Evolutionary conservation across 1,284 basidiomycete species (phyloP).

Genomic region (Austroboletus novae-zelandiae): DNA sequence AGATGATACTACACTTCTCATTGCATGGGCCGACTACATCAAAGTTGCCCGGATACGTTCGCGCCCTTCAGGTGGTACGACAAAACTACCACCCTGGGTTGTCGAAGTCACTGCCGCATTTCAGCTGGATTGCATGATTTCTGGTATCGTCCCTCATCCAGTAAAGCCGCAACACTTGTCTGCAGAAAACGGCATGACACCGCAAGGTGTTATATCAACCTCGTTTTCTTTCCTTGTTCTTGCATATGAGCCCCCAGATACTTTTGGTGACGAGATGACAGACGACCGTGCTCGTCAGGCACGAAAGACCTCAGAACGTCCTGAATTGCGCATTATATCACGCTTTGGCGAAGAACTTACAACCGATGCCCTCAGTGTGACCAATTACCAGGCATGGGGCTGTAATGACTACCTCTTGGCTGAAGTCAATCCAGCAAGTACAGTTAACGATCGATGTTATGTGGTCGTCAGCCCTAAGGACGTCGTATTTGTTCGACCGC

Average conservation of each 20-base stretch:
- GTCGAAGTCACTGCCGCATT: constrained; percentile 92
- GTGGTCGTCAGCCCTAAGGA: constrained; percentile 87
- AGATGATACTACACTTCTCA: constrained; percentile 85
- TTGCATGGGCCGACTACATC: constrained; percentile 94
- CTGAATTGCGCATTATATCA: constrained; percentile 92
- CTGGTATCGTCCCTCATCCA: constrained; percentile 84
- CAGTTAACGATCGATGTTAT: constrained; percentile 49
- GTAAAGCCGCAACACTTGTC: constrained; percentile 32
- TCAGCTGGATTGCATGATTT: constrained; percentile 94
- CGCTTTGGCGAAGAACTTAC: constrained; percentile 87
- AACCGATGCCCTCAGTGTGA: constrained; percentile 80
- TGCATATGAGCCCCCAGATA: constrained; percentile 76
- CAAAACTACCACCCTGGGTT: constrained; percentile 47
- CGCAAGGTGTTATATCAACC: constrained; percentile 43
- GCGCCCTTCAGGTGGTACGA: constrained; percentile 43
- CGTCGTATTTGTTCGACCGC: constrained; percentile 79
- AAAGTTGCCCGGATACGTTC: constrained; percentile 84
- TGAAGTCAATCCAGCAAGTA: constrained; percentile 36
- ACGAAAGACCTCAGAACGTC: constrained; percentile 80
- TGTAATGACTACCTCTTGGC: constrained; percentile 91
- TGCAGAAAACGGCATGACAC: constrained; percentile 16
- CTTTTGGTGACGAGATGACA: constrained; percentile 64
- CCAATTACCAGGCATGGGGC: constrained; percentile 79
- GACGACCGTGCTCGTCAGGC: constrained; percentile 71
- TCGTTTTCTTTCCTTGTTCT: constrained; percentile 72